A percentile compares a stretch with the other conserved stretches of the same genome.
These are phyloP conservation scores for Gloeophyllum trabeum DNA, from an alignment of 768 basidiomycete species.

Conservation along the genomic window DNA sequence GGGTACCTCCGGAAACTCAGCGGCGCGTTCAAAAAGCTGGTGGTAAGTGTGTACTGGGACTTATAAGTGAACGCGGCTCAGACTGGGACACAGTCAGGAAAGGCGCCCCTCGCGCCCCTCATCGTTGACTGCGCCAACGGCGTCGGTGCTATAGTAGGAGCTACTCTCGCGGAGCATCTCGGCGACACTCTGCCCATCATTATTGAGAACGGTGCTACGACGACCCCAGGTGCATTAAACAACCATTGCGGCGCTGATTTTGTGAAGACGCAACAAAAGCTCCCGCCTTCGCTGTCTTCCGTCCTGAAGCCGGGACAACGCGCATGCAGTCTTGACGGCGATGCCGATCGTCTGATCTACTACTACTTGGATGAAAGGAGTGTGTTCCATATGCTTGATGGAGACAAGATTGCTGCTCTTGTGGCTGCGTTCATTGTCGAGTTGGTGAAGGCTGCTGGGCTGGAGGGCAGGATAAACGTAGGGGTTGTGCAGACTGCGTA, in stretches of 20 bases:
- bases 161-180: conserved; percentile 48
- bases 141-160: conserved; percentile 72
- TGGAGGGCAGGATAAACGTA: conserved; percentile 69
- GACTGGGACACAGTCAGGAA: conserved; percentile 36
- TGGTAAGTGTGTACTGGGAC: conserved; percentile 40
- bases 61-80: background rate
- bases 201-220: conserved; percentile 58
- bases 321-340: conserved; percentile 92
- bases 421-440: conserved; percentile 91
- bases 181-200: conserved; percentile 48
- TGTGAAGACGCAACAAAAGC: conserved; percentile 86
- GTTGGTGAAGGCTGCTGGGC: conserved; percentile 73
- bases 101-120: conserved; percentile 43
- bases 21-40: conserved; percentile 72
- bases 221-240: conserved; percentile 68
- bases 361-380: conserved; percentile 76
- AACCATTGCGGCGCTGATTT: conserved; percentile 88
- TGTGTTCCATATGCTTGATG: conserved; percentile 87
- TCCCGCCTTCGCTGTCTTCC: conserved; percentile 66
- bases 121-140: conserved; percentile 99
- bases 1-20: conserved; percentile 82
- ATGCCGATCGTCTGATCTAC: conserved; percentile 95
- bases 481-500: conserved; percentile 99
- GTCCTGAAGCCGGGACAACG: conserved; percentile 62
- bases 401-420: conserved; percentile 94